Percentiles rank a stretch among this genome's conserved stretches.
These are phyloP conservation scores for Geotrichum fermentans DNA, from an alignment of 1,139 yeast species.

Conservation along the genomic window DNA sequence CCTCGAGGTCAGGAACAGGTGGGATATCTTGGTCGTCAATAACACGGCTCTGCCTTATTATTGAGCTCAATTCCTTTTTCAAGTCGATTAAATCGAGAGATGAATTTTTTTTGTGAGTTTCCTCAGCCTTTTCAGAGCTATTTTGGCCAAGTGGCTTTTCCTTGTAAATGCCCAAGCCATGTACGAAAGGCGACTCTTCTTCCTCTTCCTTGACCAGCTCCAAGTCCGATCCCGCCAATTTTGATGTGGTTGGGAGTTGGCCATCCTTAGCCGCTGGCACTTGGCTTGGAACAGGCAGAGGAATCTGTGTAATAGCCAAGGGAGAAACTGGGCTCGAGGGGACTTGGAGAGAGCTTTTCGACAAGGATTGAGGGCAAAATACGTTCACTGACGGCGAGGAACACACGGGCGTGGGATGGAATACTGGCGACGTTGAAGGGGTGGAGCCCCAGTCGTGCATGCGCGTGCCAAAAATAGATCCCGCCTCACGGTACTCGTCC, in stretches of 20 bases:
- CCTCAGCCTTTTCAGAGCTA: not conserved
- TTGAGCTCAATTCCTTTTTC: constrained; percentile 15
- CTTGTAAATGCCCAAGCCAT: not conserved
- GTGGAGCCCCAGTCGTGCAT: constrained; percentile 35
- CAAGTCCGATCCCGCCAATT: not conserved
- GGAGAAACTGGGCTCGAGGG: not conserved
- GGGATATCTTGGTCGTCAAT: constrained; percentile 7
- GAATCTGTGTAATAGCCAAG: not conserved
- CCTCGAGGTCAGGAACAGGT: not conserved
- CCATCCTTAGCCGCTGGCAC: not conserved
- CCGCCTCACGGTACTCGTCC: constrained; percentile 31
- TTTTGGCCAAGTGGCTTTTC: not conserved
- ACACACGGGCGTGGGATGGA: constrained; percentile 19
- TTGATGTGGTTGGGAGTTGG: not conserved
- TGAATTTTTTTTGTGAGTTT: not conserved
- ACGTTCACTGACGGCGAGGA: not conserved
- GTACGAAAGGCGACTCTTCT: not conserved
- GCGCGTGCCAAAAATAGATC: constrained; percentile 35
- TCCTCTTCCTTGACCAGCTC: constrained; percentile 1
- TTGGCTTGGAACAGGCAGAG: not conserved
- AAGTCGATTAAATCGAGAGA: constrained; percentile 1
- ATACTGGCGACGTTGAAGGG: constrained; percentile 10
- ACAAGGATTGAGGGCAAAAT: not conserved
- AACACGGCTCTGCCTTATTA: constrained; percentile 12
- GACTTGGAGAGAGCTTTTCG: not conserved